Base-by-base conservation (phyloP, 2,329 filamentous ascomycete species). In the Ophiobolus disseminans region DNA sequence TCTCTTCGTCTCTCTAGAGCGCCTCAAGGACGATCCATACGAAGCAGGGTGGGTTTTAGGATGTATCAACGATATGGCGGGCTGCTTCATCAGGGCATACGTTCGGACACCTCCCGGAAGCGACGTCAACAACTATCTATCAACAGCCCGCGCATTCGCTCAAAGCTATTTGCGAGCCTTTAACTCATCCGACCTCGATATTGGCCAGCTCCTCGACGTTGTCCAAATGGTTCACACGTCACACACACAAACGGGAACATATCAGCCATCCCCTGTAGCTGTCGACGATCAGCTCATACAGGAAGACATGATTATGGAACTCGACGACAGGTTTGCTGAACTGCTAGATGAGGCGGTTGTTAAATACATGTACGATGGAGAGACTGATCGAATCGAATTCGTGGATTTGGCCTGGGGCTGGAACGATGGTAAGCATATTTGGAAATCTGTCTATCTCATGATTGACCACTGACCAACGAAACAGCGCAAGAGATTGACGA, bases 21-120 rank as follows among this genome's bases (percentile, higher is more conserved):
- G 8, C 11, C 28, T 46, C 22, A 14, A 31, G 11, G 21, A 40
- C 3, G 26, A 35, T 14, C 16, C 21, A 3, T 48, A 41, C 39
- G 42, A 48, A 19, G 30, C 25, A 10, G 47, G 47, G 4, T 50
- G 40, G 47, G 19, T 50, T 10, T 28, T 44, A 5, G 46, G 47
- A 11, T 48, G 38, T 35, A n/a, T 55, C 28, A 28, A 37, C 9
- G 28, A 50, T 11, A 26, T 48, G 5, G 22, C 44, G 8, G 7
- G 17, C 5, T 47, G 43, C 16, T 37, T 51, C 35, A 41, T 48
- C 22, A 14, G 11, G n/a, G 22, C 45, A 14, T 13, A 21, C 10
- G 30, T 22, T 14, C 43, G 35, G 16, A 9, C 21, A 9, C 11
- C 8, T 22, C 11, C 6, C 13, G 6, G 17, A 22, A 7, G 10